Base-by-base conservation (phyloP, 2,329 filamentous ascomycete genomes). In the Raffaelea deltoideospora region DNA sequence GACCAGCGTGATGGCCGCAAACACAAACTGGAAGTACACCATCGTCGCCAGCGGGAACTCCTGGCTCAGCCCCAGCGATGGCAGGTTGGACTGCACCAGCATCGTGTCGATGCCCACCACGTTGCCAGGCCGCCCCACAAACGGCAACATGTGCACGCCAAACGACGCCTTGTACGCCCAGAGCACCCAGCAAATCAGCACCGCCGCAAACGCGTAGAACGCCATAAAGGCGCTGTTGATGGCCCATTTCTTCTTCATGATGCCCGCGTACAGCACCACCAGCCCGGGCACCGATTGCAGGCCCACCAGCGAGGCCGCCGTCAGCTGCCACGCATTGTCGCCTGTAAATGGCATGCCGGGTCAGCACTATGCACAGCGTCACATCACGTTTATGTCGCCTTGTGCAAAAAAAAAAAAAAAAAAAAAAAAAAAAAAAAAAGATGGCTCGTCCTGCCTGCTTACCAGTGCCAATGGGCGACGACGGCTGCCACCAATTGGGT, bases 21-120 rank as follows among this genome's bases (percentile, higher is more conserved):
- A 67, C 33, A 65, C 63, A 43, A 67, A 67, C 43, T 68, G 64
- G 51, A 67, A 67, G 48, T 68, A 68, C 0, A 67, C 52, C 64
- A 67, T 67, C 3, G 63, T 67, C 5, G 57, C 53, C 37, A 61
- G 50, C 1, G 61, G 61, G 42, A 62, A 66, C 41, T 56, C 54
- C 35, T 61, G 56, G 7, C 43, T 46, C 17, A 63, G 7, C 15
- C 34, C 52, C 7, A 63, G 58, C 17, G 58, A 55, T 3, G 63
- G 63, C 2, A 67, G 49, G 18, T 42, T 39, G 1, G 60, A 58
- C 46, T 65, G 63, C 13, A 40, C 43, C 23, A 68, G 55, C 46
- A 64, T 53, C 41, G 55, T 53, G 40, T 57, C 50, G 47, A 66
- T 65, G 13, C 53, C 54, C 21, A 67, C 44, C 6, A 64, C 55